phyloP scores from a whole-genome alignment of 257 asterid species.

The Voacanga thouarsii region DNA sequence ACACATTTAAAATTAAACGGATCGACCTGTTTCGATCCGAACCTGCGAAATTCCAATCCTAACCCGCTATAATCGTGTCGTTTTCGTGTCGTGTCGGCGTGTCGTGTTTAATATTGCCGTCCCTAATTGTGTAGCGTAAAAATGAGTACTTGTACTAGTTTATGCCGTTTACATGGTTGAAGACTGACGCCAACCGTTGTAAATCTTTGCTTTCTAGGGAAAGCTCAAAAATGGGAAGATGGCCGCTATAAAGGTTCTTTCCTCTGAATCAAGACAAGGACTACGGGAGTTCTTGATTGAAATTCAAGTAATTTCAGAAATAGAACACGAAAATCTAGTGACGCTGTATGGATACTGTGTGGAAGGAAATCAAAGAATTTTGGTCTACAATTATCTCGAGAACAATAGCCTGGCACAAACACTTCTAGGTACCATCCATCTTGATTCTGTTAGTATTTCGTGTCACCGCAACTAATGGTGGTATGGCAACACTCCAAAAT shows the following conservation, averaged over 20 bases:
- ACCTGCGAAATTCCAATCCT: too few species aligned
- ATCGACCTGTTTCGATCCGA: too few species aligned
- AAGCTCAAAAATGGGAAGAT: slow-evolving; percentile 66
- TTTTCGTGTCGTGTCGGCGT: too few species aligned
- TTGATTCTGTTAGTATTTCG: background rate
- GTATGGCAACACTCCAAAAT: too few species aligned
- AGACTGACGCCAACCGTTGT: slow-evolving; percentile 5
- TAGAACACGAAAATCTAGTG: slow-evolving; percentile 77
- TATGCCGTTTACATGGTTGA: too few species aligned
- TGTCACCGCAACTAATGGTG: too few species aligned
- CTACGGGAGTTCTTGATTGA: slow-evolving; percentile 84
- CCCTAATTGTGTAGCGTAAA: too few species aligned
- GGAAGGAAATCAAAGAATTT: slow-evolving; percentile 72
- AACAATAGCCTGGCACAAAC: slow-evolving; percentile 81
- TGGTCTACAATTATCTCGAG: slow-evolving; percentile 89
- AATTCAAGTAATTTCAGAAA: slow-evolving; percentile 77
- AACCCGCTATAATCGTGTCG: too few species aligned
- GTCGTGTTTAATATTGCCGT: too few species aligned
- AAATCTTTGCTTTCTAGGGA: slow-evolving; percentile 46
- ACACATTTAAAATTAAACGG: too few species aligned
- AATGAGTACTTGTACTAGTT: too few species aligned
- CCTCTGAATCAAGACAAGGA: slow-evolving; percentile 83
- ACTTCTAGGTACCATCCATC: slow-evolving; percentile 65
- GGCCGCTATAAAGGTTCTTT: slow-evolving; percentile 92
- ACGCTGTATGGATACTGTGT: slow-evolving; percentile 92